These are phyloP conservation scores for Trametes elegans DNA, from an alignment of 768 basidiomycete species.

Conservation along the genomic window DNA sequence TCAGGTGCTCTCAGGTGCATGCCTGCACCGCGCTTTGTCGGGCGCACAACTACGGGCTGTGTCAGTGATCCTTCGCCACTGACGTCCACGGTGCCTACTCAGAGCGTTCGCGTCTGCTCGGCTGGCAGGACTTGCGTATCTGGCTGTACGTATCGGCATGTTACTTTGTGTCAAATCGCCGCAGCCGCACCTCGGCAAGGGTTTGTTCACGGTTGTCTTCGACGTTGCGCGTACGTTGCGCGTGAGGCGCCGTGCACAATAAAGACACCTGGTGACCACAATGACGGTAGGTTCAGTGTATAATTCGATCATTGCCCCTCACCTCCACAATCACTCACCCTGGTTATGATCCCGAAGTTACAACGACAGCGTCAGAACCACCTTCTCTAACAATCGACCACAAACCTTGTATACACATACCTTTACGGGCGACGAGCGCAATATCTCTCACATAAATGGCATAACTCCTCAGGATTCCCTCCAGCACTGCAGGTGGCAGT, in stretches of 20 bases:
- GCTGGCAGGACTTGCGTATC: not conserved
- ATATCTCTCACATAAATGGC: not conserved
- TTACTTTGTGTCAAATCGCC: not conserved
- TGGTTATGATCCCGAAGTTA: conserved; percentile 12
- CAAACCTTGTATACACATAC: not conserved
- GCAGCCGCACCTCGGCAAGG: not conserved
- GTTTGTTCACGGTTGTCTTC: not conserved
- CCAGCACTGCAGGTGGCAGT: not conserved
- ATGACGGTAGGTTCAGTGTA: conserved; percentile 7
- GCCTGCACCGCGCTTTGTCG: not conserved
- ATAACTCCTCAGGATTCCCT: conserved; percentile 2
- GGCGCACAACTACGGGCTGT: not conserved
- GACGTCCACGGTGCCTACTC: not conserved
- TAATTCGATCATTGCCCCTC: not conserved
- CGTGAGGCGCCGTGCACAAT: not conserved
- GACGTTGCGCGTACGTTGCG: too few species aligned
- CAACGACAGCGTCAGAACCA: conserved; percentile 1
- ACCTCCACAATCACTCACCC: conserved; percentile 19
- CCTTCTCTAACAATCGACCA: not conserved
- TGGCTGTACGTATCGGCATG: not conserved
- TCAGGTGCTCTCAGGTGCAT: not conserved
- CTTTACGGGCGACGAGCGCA: not conserved
- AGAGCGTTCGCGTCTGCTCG: not conserved
- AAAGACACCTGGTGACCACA: not conserved
- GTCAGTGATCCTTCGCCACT: not conserved